Evolutionary conservation across 2,329 filamentous ascomycete genomes (phyloP), one percentile per base, ranked within the genome.

Genomic region (Malbranchea zuffiana): DNA sequence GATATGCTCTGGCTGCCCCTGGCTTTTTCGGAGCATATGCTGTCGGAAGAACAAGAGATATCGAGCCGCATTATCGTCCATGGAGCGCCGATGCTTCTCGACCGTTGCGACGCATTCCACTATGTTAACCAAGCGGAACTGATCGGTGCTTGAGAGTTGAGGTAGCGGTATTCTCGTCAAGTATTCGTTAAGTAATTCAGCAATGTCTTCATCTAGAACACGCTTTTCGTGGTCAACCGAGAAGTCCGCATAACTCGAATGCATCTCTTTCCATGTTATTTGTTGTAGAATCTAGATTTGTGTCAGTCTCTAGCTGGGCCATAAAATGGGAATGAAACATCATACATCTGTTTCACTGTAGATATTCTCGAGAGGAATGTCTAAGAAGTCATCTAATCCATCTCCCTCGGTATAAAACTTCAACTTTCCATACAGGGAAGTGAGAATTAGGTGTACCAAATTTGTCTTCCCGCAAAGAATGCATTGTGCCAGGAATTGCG

Each of bases 1-100:
- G 3, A 77, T 72, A 50, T 80, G 63, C 35, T 66, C 59, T 11
- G 59, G 72, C 43, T 73, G 72, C 2, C 72, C 71, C 41, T 78
- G 73, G 32, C 71, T 69, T 55, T 76, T 78, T 18, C 79, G 75
- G 32, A 92, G 65, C 33, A 77, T 77, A 54, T 88, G 78, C 50
- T 92, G 82, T 13, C 84, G 73, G 62, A 88, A 90, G 59, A 90
- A 90, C 8, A 94, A 67, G 61, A 94, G 75, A 57, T 87, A 95
- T 28, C 85, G 77, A 6, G 82, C 80, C 3, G 82, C 87, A 51
- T 94, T 93, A 50, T 84, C 82, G 51, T 95, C 87, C 62, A 95
- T 81, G 2, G 86, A 93, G 4, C 84, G 75, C 12, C 85, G 75
- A 51, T 95, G 84, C 50, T 81, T 82, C 55, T 93, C 85, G 1